Base-by-base conservation (phyloP, 768 basidiomycete genomes). In the Agaricus subrufescens region DNA sequence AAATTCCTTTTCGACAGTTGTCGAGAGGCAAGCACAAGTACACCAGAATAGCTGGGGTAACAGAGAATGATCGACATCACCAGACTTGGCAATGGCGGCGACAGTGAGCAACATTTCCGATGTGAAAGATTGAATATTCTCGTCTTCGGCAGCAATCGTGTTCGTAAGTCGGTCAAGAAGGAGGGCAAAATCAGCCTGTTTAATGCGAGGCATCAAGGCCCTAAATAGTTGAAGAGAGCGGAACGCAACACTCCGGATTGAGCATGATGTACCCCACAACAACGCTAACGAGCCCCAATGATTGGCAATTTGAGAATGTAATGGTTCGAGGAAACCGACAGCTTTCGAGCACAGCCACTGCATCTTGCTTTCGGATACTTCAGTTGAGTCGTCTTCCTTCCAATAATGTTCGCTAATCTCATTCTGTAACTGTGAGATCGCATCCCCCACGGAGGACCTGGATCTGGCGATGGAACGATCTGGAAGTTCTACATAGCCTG, bases 151-250 rank as follows among this genome's bases (percentile, higher is more conserved):
- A 2, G 91, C 85, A 39, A 96, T 82, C 9, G 90, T 92, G 63
- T 87, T 90, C 14, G 91, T 91, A 7, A 96, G 73, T 27, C 94
- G 82, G 30, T 89, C 89, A 3, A 98, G 78, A 25, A 95, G 76
- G 47, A 87, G 79, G 1, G 89, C 89, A 15, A 97, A 76, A 68
- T 91, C 87, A 7, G 77, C 71, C 55, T 85, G 82, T 51, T 83
- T 85, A 40, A 92, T 79, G 27, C 79, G 75, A 0, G 92, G 88
- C 65, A 84, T 81, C 23, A 97, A 74, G 1, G 88, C 83, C 38
- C 92, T 86, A 71, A 91, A 94, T n/a, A 94, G 76, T 67, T 97
- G 94, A 57, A 97, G 75, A 9, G 94, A 95, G 31, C 94, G 82
- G 71, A 90, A 91, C 2, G 95, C 93, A 19, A 86, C 84, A 39